Evolutionary conservation across 371 early-diverging fungal species (phyloP).

Genomic region (Saksenaea vasiformis): DNA sequence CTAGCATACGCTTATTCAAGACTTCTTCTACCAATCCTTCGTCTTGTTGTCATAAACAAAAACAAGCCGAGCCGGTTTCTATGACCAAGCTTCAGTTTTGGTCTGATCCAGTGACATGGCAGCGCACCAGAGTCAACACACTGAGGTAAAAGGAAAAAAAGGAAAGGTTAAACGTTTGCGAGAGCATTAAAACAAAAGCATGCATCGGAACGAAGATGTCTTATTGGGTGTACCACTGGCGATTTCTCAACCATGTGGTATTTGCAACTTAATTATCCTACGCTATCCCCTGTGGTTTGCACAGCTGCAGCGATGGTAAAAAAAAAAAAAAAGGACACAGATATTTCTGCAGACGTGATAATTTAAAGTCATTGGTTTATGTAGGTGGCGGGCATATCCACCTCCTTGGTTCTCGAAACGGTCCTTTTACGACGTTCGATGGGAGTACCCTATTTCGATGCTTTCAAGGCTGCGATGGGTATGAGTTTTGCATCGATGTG

Average conservation of each 20-base stretch:
- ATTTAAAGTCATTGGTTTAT: background rate
- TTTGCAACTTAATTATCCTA: slow-evolving; percentile 45
- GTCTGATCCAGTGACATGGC: slow-evolving; percentile 50
- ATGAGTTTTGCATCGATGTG: slow-evolving; percentile 63
- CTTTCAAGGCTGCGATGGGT: slow-evolving; percentile 58
- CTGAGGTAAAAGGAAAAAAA: slow-evolving; percentile 28
- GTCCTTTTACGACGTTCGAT: slow-evolving; percentile 44
- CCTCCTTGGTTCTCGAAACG: slow-evolving; percentile 54
- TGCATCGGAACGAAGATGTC: slow-evolving; percentile 28
- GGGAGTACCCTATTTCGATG: slow-evolving; percentile 32
- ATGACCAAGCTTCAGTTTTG: slow-evolving; percentile 36
- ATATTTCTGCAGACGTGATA: background rate
- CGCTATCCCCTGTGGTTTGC: slow-evolving; percentile 34
- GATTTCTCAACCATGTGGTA: slow-evolving; percentile 59
- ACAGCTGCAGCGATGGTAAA: slow-evolving; percentile 54
- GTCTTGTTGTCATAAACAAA: slow-evolving; percentile 13
- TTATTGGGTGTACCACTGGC: slow-evolving; percentile 55
- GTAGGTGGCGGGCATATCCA: slow-evolving; percentile 49
- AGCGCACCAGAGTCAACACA: slow-evolving; percentile 49
- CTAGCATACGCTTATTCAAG: background rate
- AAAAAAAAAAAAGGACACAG: background rate
- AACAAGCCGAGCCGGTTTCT: slow-evolving; percentile 1
- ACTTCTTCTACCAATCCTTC: background rate
- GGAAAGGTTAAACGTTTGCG: too few species aligned
- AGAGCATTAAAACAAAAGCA: background rate